Evolutionary conservation across 1,284 basidiomycete species (phyloP), one percentile per base, ranked within the genome.

Genomic region (Hemileia vastatrix): DNA sequence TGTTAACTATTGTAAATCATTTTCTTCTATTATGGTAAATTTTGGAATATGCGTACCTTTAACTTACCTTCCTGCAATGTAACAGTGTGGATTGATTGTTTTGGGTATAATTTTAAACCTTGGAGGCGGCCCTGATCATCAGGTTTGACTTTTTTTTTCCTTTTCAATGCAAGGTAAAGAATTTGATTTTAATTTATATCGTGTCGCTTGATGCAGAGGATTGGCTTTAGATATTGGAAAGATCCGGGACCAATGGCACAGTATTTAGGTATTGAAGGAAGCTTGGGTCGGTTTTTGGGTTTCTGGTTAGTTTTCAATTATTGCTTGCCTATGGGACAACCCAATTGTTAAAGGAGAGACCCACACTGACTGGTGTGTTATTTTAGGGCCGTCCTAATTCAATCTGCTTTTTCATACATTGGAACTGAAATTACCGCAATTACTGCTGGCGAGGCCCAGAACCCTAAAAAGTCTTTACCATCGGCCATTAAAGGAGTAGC

Each of bases 401-500:
- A 76, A 65, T 77, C 72, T 45, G 76, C 70, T 27, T 73, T 64
- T 70, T 70, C 67, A 76, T 78, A 52, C 67, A 75, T 68, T 64
- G 76, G 76, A 23, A 75, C 74, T 1, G 76, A 77, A 61, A 70
- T 73, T 32, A 67, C 61, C 15, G 63, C 57, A 4, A 43, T 77
- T 47, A 72, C 77, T n/a, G 72, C 76, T 3, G 77, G 71, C 11
- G 77, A 78, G 63, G 71, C 74, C 32, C 67, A 69, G 56, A 76
- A 78, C 66, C 77, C 77, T 1, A 67, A 71, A 48, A 72, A 72
- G 54, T 69, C 71, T 23, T 63, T 73, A 65, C 71, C 66, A 55
- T 49, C 63, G 32, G 24, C 70, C 61, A 68, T 68, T 44, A 80
- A 81, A 64, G 80, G 82, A 6, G 83, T 86, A 24, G 87, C 86